A percentile compares a stretch with the other conserved stretches of the same genome.
Conservation (phyloP, 148 eudicot species). For the Mesembryanthemum crystallinum region DNA sequence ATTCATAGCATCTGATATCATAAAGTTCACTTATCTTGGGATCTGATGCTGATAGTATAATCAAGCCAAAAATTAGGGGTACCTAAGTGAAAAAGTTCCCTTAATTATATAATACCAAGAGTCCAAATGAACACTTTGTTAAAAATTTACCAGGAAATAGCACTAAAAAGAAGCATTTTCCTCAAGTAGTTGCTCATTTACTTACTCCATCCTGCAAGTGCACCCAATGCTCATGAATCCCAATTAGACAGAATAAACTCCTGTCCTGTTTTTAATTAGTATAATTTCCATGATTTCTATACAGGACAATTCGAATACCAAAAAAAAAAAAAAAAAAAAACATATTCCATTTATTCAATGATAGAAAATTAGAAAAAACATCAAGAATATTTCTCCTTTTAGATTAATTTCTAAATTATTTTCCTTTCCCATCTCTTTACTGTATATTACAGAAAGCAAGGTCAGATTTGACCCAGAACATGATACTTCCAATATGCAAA, state of each 20-base stretch:
- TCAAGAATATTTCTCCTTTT: slow-evolving; percentile 28
- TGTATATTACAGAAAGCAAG: slow-evolving; percentile 28
- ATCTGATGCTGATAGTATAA: not conserved
- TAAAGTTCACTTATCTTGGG: not conserved
- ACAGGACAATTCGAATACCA: slow-evolving; percentile 17
- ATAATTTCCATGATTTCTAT: slow-evolving; percentile 3
- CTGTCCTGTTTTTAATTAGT: not conserved
- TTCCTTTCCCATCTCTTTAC: slow-evolving; percentile 8
- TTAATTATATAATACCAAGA: not conserved
- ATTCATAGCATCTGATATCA: not conserved
- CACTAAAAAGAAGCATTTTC: slow-evolving; percentile 9
- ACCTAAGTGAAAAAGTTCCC: not conserved
- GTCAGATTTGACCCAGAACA: slow-evolving; percentile 30
- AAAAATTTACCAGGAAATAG: not conserved
- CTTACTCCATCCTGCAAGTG: slow-evolving; percentile 2
- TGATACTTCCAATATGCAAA: slow-evolving; percentile 37
- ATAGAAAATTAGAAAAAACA: slow-evolving; percentile 10
- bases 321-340: no score
- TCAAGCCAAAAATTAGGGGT: not conserved
- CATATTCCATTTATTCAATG: slow-evolving; percentile 10
- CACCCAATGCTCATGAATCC: slow-evolving; percentile 14
- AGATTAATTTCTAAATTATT: slow-evolving; percentile 9
- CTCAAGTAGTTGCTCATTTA: not conserved
- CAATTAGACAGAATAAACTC: slow-evolving; percentile 5
- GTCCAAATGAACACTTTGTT: not conserved